Conservation (phyloP, 2,329 filamentous ascomycete genomes). For the Dothideomycetes sp. region DNA sequence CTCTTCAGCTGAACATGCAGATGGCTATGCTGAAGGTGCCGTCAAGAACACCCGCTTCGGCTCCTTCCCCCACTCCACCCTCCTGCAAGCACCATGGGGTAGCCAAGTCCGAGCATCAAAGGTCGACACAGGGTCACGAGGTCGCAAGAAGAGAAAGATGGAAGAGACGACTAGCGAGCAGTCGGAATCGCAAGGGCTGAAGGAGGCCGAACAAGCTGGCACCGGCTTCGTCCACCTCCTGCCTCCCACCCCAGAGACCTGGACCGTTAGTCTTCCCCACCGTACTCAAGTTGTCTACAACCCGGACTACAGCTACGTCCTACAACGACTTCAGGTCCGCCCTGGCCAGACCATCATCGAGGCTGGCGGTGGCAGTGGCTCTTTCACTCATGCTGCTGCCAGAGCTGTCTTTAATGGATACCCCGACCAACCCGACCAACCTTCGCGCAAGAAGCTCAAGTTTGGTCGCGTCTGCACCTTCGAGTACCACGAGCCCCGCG, state of each 20-base stretch:
- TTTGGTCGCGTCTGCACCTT: slow-evolving; percentile 68
- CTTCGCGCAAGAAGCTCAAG: slow-evolving; percentile 21
- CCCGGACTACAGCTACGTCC: slow-evolving; percentile 74
- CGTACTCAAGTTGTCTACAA: slow-evolving; percentile 81
- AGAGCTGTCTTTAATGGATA: slow-evolving; percentile 68
- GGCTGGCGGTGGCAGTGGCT: slow-evolving; percentile 71
- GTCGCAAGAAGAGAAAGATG: slow-evolving; percentile 49
- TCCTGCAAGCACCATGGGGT: slow-evolving; percentile 71
- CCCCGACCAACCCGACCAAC: slow-evolving; percentile 25
- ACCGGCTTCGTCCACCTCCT: slow-evolving; percentile 68
- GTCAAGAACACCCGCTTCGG: slow-evolving; percentile 85
- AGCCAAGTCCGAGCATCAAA: slow-evolving; percentile 81
- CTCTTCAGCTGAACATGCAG: slow-evolving; percentile 27
- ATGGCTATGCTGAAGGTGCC: slow-evolving; percentile 31
- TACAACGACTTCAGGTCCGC: slow-evolving; percentile 63
- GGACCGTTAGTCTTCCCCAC: slow-evolving; percentile 71
- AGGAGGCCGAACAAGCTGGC: slow-evolving; percentile 40
- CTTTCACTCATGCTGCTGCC: slow-evolving; percentile 70
- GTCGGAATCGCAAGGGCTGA: slow-evolving; percentile 11
- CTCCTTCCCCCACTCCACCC: slow-evolving; percentile 47
- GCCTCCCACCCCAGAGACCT: slow-evolving; percentile 69
- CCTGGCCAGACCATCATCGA: slow-evolving; percentile 68
- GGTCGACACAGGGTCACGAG: slow-evolving; percentile 84
- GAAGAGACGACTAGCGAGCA: slow-evolving; percentile 30
- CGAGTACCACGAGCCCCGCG: slow-evolving; percentile 67